A percentile compares a stretch with the other conserved stretches of the same genome.
Evolutionary conservation across 345 rosid species (phyloP).

Genomic region (Turnera subulata): DNA sequence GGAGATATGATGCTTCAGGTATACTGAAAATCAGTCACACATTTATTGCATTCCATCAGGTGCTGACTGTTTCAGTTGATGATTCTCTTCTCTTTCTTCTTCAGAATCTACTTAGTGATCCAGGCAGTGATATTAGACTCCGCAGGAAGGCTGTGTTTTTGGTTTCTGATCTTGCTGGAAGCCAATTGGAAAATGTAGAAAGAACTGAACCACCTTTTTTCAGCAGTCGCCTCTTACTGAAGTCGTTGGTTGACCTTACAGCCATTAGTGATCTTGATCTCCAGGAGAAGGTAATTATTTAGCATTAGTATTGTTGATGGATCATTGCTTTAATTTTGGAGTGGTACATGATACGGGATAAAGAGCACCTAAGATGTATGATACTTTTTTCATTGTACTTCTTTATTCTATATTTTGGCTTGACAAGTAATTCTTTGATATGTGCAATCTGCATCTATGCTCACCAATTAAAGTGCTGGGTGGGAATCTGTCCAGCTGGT

Average conservation of each 20-base stretch:
- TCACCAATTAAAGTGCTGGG: no score
- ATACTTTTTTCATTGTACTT: no score
- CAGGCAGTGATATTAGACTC: slow-evolving; percentile 57
- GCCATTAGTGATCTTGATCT: slow-evolving; percentile 67
- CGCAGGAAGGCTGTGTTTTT: slow-evolving; percentile 69
- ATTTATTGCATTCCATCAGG: background rate
- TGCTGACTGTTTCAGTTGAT: slow-evolving; percentile 12
- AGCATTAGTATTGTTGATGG: background rate
- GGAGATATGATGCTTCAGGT: slow-evolving; percentile 93
- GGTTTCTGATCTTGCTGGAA: slow-evolving; percentile 69
- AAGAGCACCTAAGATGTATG: no score
- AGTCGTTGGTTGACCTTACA: slow-evolving; percentile 72
- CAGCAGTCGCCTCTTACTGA: slow-evolving; percentile 51
- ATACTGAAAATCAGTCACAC: background rate
- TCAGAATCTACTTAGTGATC: slow-evolving; percentile 62
- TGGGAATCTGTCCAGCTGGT: no score
- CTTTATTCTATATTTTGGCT: background rate
- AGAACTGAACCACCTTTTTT: slow-evolving; percentile 48
- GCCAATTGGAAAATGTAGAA: slow-evolving; percentile 46
- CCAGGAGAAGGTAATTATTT: slow-evolving; percentile 70
- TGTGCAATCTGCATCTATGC: no score
- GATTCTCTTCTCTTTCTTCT: slow-evolving; percentile 11
- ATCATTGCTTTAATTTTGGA: background rate
- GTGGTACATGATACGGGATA: background rate
- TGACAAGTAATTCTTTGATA: no score